phyloP scores from a whole-genome alignment of 495 filamentous ascomycete genomes.

The Tuber brumale region DNA sequence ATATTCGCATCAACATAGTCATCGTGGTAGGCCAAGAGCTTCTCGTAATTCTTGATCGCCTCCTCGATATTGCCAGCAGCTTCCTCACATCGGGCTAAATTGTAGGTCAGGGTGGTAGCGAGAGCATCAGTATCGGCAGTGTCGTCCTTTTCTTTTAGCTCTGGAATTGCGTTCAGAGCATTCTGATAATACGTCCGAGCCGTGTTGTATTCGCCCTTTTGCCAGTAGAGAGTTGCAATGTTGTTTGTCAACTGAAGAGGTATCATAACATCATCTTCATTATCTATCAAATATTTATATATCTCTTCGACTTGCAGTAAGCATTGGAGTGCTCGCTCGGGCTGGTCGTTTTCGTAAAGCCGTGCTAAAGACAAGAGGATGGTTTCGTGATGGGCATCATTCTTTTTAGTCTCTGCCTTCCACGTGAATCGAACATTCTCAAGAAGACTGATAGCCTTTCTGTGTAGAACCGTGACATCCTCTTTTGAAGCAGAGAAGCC shows the following conservation, averaged over 20 bases:
- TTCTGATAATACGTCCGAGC: constrained; percentile 85
- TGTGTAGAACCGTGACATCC: constrained; percentile 72
- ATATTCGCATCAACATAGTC: constrained; percentile 89
- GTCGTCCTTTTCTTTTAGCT: constrained; percentile 60
- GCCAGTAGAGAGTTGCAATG: constrained; percentile 89
- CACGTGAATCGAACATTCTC: constrained; percentile 80
- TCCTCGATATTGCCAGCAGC: constrained; percentile 70
- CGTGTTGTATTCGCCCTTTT: constrained; percentile 68
- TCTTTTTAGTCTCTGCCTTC: constrained; percentile 79
- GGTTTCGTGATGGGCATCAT: constrained; percentile 67
- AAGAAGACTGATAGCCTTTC: constrained; percentile 73
- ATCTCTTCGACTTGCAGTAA: constrained; percentile 68
- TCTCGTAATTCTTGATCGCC: constrained; percentile 80
- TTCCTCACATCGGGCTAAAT: constrained; percentile 94
- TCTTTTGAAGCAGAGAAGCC: constrained; percentile 68
- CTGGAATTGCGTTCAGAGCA: constrained; percentile 67
- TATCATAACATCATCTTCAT: constrained; percentile 59
- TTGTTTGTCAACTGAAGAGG: constrained; percentile 93
- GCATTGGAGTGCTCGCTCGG: constrained; percentile 86
- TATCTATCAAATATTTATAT: constrained; percentile 54
- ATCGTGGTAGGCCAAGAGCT: constrained; percentile 68
- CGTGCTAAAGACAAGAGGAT: constrained; percentile 89
- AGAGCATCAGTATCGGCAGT: constrained; percentile 78
- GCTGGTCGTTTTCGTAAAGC: constrained; percentile 75
- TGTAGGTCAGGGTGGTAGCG: constrained; percentile 89